Evolutionary conservation across 306 rosid species (phyloP), one percentile per base, ranked within the genome.

Genomic region (Sicyos edulis): DNA sequence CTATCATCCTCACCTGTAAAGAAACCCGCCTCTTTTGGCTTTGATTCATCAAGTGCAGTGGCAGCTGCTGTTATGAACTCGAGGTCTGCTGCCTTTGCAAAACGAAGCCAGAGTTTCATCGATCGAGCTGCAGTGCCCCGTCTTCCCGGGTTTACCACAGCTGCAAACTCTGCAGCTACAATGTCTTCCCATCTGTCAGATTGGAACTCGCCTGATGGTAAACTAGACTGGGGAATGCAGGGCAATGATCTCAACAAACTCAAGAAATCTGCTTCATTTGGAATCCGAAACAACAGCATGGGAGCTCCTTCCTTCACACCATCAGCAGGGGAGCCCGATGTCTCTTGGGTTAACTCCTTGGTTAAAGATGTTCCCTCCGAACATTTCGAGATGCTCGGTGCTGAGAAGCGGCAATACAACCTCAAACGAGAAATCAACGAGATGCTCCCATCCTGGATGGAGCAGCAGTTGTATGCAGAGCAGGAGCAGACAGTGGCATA

Each of bases 61-160:
- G 97, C 97, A 2, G 96, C 96, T 2, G 99, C 97, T 8, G 83
- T 95, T 78, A 95, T 95, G 97, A 95, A 89, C 77, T 91, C 97
- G 16, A 80, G 99, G 80, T 88, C 99, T 24, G 84, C 95, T 1
- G 92, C 96, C 55, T 95, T 95, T 20, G 80, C 97, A 4, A 89
- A 95, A 83, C 88, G 99, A 64, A 95, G 99, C 87, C 99, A 95
- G 54, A 95, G 99, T 81, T 95, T 95, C 54, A 78, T 95, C 0
- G 99, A 95, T 66, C 99, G 99, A 0, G 90, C 96, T 1, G 89
- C 91, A 2, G 57, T 78, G 4, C 73, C 53, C 59, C 87, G 79
- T 59, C 87, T 76, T 58, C 62, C 78, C 1, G 92, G 91, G 47
- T 66, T 77, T 34, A 77, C 91, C 22, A 63, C 88, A 2, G 76